These are phyloP conservation scores for Talaromyces sp. DNA, from an alignment of 2,329 filamentous ascomycete genomes.

Conservation along the genomic window DNA sequence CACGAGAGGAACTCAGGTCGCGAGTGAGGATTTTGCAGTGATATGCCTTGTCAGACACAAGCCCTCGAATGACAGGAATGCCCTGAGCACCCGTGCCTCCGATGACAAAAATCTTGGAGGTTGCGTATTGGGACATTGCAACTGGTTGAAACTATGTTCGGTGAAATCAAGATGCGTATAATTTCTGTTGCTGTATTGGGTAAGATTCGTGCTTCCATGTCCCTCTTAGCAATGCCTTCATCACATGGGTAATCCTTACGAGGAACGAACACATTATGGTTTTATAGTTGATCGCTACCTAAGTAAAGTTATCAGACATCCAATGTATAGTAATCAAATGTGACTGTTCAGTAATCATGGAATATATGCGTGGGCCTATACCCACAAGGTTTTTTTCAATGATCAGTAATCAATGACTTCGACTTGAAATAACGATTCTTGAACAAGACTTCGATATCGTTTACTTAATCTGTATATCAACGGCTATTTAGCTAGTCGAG, in stretches of 20 bases:
- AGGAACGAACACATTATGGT: not conserved
- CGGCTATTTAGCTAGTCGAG: not conserved
- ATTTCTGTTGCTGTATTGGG: not conserved
- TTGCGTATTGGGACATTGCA: not conserved
- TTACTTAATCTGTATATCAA: not conserved
- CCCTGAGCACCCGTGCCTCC: constrained; percentile 10
- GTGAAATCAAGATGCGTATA: not conserved
- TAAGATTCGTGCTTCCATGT: not conserved
- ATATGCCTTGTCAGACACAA: not conserved
- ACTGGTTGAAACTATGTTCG: not conserved
- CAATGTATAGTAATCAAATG: not conserved
- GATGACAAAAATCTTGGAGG: constrained; percentile 14
- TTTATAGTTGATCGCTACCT: not conserved
- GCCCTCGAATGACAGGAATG: not conserved
- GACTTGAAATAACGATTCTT: not conserved
- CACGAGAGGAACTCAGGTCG: not conserved
- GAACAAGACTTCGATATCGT: not conserved
- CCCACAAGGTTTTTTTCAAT: not conserved
- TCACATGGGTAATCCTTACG: not conserved
- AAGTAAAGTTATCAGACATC: not conserved
- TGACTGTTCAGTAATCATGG: not conserved
- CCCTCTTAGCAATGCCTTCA: not conserved
- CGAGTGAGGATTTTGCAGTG: constrained; percentile 1
- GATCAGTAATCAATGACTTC: not conserved
- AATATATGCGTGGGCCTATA: not conserved